These are phyloP conservation scores for Xerocomellus amylosporus DNA, from an alignment of 768 basidiomycete species.

Conservation along the genomic window DNA sequence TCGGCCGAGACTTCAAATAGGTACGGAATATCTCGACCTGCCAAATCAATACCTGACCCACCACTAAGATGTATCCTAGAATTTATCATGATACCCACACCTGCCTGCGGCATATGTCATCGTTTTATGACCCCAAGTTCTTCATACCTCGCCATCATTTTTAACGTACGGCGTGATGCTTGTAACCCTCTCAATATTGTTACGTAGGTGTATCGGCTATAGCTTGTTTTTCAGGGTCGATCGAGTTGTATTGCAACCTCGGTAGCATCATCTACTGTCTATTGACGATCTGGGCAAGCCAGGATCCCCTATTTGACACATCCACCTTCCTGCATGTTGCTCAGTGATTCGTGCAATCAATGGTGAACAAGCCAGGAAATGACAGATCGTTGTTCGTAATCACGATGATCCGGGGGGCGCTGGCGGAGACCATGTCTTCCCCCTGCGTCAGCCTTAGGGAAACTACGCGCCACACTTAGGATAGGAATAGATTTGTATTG, in stretches of 20 bases:
- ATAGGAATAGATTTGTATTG: neutral
- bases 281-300: conserved; percentile 3
- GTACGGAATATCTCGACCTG: conserved; percentile 6
- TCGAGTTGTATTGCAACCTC: conserved; percentile 7
- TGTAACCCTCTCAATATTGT: conserved; percentile 9
- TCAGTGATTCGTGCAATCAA: neutral
- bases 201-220: conserved; percentile 4
- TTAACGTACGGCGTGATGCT: conserved; percentile 5
- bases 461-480: neutral
- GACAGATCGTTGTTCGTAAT: too few species aligned
- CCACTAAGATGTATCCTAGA: neutral
- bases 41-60: neutral
- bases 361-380: neutral
- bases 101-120: conserved; percentile 1
- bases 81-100: conserved; percentile 19
- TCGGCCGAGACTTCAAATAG: neutral
- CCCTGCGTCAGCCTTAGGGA: too few species aligned
- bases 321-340: neutral
- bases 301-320: neutral
- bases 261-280: conserved; percentile 4
- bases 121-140: neutral
- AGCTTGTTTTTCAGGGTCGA: conserved; percentile 2
- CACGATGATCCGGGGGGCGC: neutral
- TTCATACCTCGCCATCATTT: neutral
- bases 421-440: neutral